phyloP scores from a whole-genome alignment of 352 stramenopile species.

The Phytopythium chamaehyphon region DNA sequence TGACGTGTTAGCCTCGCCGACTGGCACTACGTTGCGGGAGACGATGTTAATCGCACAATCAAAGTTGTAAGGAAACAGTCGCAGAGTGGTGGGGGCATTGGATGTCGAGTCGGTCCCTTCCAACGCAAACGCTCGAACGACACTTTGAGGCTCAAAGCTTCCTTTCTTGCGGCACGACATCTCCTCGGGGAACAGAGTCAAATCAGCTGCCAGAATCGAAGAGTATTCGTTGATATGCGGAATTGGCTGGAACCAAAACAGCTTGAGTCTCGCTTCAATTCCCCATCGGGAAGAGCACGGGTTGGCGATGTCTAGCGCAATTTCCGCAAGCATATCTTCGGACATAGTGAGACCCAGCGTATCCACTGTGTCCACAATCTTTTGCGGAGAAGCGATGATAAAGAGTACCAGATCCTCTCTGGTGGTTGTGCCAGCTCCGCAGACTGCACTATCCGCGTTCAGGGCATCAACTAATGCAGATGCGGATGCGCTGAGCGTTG shows the following conservation, averaged over 20 bases:
- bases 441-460: conserved; percentile 11
- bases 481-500: conserved; percentile 15
- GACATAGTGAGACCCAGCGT: conserved; percentile 2
- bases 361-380: conserved; percentile 8
- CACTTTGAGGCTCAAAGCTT: neutral
- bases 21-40: conserved; percentile 2
- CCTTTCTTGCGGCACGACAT: conserved; percentile 6
- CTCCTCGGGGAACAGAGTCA: conserved; percentile 17
- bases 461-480: conserved; percentile 14
- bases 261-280: conserved; percentile 12
- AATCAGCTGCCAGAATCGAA: conserved; percentile 19
- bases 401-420: conserved; percentile 26
- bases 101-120: conserved; percentile 3
- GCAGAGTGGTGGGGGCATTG: conserved; percentile 10
- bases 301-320: neutral
- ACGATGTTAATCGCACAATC: conserved; percentile 8
- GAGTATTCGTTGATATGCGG: conserved; percentile 28
- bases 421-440: conserved; percentile 17
- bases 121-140: conserved; percentile 2
- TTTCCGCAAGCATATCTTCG: conserved; percentile 4
- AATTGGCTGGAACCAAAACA: conserved; percentile 23
- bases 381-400: conserved; percentile 14
- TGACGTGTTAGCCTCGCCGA: neutral
- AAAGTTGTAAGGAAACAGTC: conserved; percentile 33
- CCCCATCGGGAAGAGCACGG: conserved; percentile 1